Percentiles rank a stretch among this genome's conserved stretches.
Conservation (phyloP, 768 basidiomycete species). For the Naganishia onofrii region DNA sequence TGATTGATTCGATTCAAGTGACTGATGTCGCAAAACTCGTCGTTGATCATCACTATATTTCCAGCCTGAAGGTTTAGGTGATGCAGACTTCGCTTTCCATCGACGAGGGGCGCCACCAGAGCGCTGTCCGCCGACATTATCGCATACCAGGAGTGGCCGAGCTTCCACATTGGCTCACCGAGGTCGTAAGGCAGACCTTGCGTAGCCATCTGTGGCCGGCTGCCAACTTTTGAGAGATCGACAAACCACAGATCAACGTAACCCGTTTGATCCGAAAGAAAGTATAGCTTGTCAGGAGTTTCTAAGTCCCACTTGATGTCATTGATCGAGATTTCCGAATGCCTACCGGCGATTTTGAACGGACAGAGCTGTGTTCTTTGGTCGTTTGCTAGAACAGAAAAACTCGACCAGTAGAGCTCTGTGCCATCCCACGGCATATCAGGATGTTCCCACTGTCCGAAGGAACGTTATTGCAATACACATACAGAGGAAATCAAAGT, state of each 20-base stretch:
- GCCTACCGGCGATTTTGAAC: conserved; percentile 59
- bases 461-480: too few species aligned
- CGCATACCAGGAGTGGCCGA: conserved; percentile 59
- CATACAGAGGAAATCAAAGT: too few species aligned
- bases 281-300: conserved; percentile 59
- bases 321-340: conserved; percentile 57
- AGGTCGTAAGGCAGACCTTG: conserved; percentile 60
- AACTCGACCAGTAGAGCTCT: conserved; percentile 57
- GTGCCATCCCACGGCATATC: conserved; percentile 72
- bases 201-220: conserved; percentile 1
- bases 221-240: conserved; percentile 36
- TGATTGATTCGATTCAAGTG: conserved; percentile 27
- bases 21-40: conserved; percentile 32
- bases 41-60: conserved; percentile 12
- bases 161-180: conserved; percentile 59
- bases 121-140: conserved; percentile 38
- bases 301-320: conserved; percentile 62
- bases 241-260: conserved; percentile 67
- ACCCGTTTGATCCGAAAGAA: conserved; percentile 65
- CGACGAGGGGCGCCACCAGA: conserved; percentile 52
- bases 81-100: conserved; percentile 56
- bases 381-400: conserved; percentile 8
- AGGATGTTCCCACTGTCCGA: conserved; percentile 57
- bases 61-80: conserved; percentile 52
- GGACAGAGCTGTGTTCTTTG: conserved; percentile 52